Evolutionary conservation across 345 rosid species (phyloP).

Genomic region (Physaria fendleri): DNA sequence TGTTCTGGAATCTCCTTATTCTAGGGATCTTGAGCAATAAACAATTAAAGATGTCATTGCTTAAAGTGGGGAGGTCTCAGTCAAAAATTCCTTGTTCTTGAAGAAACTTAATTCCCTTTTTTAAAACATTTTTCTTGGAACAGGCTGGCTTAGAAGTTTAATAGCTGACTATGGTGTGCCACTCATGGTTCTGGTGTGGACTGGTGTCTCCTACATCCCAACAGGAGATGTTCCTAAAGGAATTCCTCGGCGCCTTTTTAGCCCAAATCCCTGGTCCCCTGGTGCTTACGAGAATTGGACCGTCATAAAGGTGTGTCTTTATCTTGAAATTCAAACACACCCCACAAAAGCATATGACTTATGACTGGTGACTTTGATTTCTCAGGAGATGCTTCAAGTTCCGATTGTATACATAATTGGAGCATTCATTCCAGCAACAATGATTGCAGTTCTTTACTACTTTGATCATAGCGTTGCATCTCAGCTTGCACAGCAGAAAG

Average conservation of each 20-base stretch:
- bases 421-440: constrained; percentile 91
- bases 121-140: constrained; percentile 6
- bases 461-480: constrained; percentile 98
- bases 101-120: not conserved
- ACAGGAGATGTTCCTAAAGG: constrained; percentile 70
- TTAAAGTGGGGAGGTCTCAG: constrained; percentile 7
- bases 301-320: constrained; percentile 48
- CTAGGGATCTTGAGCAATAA: constrained; percentile 21
- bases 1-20: constrained; percentile 32
- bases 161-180: constrained; percentile 97
- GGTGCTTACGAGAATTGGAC: constrained; percentile 94
- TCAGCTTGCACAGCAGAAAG: constrained; percentile 92
- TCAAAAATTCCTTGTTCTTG: constrained; percentile 10
- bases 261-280: constrained; percentile 96
- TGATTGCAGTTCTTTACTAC: constrained; percentile 95
- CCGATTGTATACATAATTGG: constrained; percentile 79
- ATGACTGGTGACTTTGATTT: not conserved
- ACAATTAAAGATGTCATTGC: constrained; percentile 1
- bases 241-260: constrained; percentile 85
- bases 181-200: constrained; percentile 89
- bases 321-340: not conserved
- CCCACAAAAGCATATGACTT: constrained; percentile 11
- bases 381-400: constrained; percentile 76
- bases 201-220: constrained; percentile 81
- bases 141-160: constrained; percentile 85